Conservation (phyloP, 176 grass and related monocot genomes). For the Avena eriantha region DNA sequence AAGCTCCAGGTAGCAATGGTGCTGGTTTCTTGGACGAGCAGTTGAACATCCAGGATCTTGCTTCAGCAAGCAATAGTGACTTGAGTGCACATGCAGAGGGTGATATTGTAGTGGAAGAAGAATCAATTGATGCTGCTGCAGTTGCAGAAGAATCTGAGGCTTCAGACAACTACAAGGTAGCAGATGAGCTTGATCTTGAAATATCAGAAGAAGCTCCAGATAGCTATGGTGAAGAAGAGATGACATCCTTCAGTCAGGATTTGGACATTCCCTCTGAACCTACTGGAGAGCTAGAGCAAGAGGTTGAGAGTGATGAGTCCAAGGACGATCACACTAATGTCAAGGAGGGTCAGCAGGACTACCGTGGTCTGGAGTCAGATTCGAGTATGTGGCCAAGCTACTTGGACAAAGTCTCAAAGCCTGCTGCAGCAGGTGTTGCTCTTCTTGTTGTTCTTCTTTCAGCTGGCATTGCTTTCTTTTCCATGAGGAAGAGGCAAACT, state of each 20-base stretch:
- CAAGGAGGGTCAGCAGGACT: constrained; percentile 25
- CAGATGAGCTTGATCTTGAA: constrained; percentile 26
- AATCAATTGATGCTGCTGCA: neutral
- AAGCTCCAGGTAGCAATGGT: constrained; percentile 9
- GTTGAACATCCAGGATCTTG: neutral
- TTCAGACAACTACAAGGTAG: neutral
- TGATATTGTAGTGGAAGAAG: neutral
- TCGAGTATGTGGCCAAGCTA: constrained; percentile 29
- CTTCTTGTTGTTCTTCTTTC: constrained; percentile 46
- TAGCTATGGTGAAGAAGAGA: constrained; percentile 32
- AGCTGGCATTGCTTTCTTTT: constrained; percentile 31
- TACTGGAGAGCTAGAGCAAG: constrained; percentile 28
- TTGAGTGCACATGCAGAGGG: constrained; percentile 3
- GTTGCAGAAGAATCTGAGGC: neutral
- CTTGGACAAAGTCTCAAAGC: constrained; percentile 31
- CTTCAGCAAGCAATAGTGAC: neutral
- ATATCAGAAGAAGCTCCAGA: constrained; percentile 23
- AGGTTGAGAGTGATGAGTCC: constrained; percentile 38
- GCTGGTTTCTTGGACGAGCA: neutral
- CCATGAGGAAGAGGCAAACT: constrained; percentile 52
- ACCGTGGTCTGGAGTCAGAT: neutral
- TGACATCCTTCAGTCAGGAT: neutral
- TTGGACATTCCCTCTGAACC: constrained; percentile 2
- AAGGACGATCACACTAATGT: constrained; percentile 22
- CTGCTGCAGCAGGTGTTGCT: constrained; percentile 37